Base-by-base conservation (phyloP, 2,329 filamentous ascomycete species). In the Zalaria obscura region DNA sequence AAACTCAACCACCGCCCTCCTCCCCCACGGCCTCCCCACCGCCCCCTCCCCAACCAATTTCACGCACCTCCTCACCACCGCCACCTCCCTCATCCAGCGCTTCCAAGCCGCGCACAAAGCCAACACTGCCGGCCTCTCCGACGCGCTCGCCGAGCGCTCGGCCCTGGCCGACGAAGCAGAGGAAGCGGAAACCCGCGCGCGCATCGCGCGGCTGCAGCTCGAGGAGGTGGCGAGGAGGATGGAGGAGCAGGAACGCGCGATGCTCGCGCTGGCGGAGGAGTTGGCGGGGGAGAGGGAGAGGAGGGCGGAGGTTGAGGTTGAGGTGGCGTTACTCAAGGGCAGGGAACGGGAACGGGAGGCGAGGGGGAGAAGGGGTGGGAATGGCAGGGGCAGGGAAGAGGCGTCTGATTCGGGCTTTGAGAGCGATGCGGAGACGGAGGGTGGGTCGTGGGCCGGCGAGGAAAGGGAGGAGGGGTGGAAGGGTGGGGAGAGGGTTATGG, bases 141-240 rank as follows among this genome's bases (percentile, higher is more conserved):
- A 71, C 45, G 63, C 67, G 3, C 58, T 67, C 31, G 69, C 68
- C 3, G 73, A 76, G 49, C 69, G 74, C 45, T 69, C 67, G 40
- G 69, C 70, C 7, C 70, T 74, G 48, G 63, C 66, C n/a, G 75
- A 78, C 47, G 76, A 79, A 53, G 63, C 75, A 0, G 73, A 76
- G 45, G 75, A 78, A 49, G 68, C 73, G 9, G 66, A 75, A 29
- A 75, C 72, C 33, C 65, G 74, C 5, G 66, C 71, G 9, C 62
- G 67, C 32, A 70, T 76, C 49, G 58, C 78, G 40, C 78, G 77
- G 57, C 63, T 70, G 47, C 76, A 79, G 55, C 61, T 80, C 18
- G 70, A 77, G 52, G 72, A 71, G 32, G 72, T 78, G 66, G 71
- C 73, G 4, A 65, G 65, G 29, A 67, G 68, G 45, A 68, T 70